phyloP scores from a whole-genome alignment of 2,329 filamentous ascomycete species.

The Phaeophleospora eucalypticola region DNA sequence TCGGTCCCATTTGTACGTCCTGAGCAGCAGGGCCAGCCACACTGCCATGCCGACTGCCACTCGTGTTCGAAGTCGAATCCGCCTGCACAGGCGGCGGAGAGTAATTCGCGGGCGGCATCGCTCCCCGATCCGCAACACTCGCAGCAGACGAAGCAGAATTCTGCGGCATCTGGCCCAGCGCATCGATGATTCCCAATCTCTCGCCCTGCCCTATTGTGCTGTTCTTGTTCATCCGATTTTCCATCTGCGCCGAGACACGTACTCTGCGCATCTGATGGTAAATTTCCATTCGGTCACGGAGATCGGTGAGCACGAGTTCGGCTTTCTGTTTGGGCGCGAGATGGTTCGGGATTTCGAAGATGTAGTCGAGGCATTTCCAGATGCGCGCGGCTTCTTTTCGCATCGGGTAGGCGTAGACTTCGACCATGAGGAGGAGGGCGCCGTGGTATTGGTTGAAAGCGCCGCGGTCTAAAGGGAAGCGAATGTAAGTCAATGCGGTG shows the following conservation, averaged over 20 bases:
- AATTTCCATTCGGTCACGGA: conserved; percentile 57
- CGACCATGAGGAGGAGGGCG: conserved; percentile 63
- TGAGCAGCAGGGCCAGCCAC: conserved; percentile 7
- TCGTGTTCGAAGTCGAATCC: conserved; percentile 18
- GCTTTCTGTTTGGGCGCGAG: conserved; percentile 56
- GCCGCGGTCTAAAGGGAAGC: conserved; percentile 59
- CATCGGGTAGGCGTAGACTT: conserved; percentile 59
- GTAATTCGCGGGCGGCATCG: conserved; percentile 24
- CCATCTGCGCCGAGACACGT: conserved; percentile 30
- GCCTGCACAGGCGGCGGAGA: conserved; percentile 20
- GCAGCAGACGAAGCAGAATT: conserved; percentile 5
- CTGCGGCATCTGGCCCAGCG: conserved; percentile 15
- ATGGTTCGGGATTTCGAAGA: conserved; percentile 58
- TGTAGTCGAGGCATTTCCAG: conserved; percentile 68
- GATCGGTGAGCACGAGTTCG: conserved; percentile 57
- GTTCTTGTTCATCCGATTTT: conserved; percentile 25
- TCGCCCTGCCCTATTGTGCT: not conserved
- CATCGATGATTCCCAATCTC: conserved; percentile 4
- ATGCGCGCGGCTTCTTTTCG: conserved; percentile 60
- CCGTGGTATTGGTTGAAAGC: conserved; percentile 70
- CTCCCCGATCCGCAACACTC: not conserved
- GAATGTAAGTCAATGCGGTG: too few relatives aligned
- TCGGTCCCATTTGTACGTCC: conserved; percentile 27
- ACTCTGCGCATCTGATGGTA: conserved; percentile 58
- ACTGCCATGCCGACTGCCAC: conserved; percentile 22